These are phyloP conservation scores for Phytophthora nicotianae DNA, from an alignment of 352 stramenopile genomes.

Conservation along the genomic window DNA sequence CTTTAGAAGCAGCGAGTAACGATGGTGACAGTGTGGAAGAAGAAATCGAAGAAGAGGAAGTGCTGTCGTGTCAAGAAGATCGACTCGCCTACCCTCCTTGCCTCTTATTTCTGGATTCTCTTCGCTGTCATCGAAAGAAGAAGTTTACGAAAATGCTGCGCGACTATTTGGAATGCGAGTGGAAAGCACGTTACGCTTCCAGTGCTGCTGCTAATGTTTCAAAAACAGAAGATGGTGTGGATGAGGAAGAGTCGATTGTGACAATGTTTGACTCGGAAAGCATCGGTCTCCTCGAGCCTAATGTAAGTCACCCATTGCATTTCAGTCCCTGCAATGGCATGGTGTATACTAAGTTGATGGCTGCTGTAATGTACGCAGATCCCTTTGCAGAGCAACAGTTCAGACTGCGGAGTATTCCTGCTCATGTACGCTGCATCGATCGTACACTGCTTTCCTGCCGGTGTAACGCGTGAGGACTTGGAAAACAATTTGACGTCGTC, in stretches of 20 bases:
- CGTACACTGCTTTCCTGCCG: conserved; percentile 58
- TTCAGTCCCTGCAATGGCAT: not conserved
- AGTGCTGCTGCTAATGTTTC: conserved; percentile 8
- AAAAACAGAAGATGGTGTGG: conserved; percentile 1
- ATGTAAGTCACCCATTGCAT: conserved; percentile 53
- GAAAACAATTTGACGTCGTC: conserved; percentile 46
- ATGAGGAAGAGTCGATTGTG: conserved; percentile 34
- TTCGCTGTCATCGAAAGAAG: conserved; percentile 93
- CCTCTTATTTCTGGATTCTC: conserved; percentile 95
- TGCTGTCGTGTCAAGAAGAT: conserved; percentile 40
- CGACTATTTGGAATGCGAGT: conserved; percentile 90
- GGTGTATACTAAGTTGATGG: not conserved
- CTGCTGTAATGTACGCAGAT: conserved; percentile 58
- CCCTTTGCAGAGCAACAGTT: conserved; percentile 93
- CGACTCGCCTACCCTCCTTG: conserved; percentile 61
- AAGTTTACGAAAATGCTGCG: conserved; percentile 83
- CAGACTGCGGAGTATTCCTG: conserved; percentile 92
- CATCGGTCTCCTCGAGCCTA: conserved; percentile 68
- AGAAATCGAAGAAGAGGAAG: conserved; percentile 56
- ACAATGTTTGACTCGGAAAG: conserved; percentile 58
- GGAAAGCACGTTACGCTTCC: conserved; percentile 37
- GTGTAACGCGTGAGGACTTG: conserved; percentile 61
- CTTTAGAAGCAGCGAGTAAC: not conserved
- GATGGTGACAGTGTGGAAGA: conserved; percentile 22
- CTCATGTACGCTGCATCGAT: conserved; percentile 82